phyloP scores from a whole-genome alignment of 345 rosid genomes.

The Bruguiera sexangula region DNA sequence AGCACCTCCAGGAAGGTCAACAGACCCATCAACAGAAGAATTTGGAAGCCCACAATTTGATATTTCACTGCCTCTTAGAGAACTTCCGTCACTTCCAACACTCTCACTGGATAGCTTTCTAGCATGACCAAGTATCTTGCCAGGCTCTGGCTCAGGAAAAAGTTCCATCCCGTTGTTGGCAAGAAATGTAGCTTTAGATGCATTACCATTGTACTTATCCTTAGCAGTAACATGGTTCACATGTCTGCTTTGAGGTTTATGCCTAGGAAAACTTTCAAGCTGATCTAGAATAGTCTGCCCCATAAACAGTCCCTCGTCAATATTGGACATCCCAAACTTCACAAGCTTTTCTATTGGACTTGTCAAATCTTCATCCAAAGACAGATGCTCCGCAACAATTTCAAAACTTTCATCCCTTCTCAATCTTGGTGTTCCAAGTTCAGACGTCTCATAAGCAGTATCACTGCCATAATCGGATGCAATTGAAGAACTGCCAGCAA shows the following conservation, averaged over 20 bases:
- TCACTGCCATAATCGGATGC: conserved; percentile 95
- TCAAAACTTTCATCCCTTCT: conserved; percentile 68
- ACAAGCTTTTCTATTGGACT: conserved; percentile 84
- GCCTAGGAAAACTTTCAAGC: conserved; percentile 79
- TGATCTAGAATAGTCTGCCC: conserved; percentile 93
- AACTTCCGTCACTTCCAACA: conserved; percentile 62
- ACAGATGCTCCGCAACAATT: conserved; percentile 59
- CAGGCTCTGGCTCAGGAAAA: conserved; percentile 58
- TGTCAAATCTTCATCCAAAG: conserved; percentile 71
- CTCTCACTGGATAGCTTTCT: conserved; percentile 72
- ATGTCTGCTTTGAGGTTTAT: conserved; percentile 50
- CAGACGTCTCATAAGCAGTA: conserved; percentile 90
- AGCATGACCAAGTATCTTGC: conserved; percentile 51
- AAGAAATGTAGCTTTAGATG: conserved; percentile 46
- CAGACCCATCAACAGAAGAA: no score
- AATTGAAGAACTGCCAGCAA: conserved; percentile 65
- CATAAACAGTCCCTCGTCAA: conserved; percentile 93
- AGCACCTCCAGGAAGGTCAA: conserved; percentile 48
- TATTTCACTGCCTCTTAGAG: conserved; percentile 59
- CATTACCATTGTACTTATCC: conserved; percentile 51
- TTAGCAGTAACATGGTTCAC: conserved; percentile 43
- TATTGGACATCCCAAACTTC: conserved; percentile 82
- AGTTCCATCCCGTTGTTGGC: conserved; percentile 51
- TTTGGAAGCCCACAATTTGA: conserved; percentile 60
- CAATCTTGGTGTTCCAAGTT: conserved; percentile 73